These are phyloP conservation scores for Microbotryum lychnidis-dioicae DNA, from an alignment of 1,284 basidiomycete genomes.

Conservation along the genomic window DNA sequence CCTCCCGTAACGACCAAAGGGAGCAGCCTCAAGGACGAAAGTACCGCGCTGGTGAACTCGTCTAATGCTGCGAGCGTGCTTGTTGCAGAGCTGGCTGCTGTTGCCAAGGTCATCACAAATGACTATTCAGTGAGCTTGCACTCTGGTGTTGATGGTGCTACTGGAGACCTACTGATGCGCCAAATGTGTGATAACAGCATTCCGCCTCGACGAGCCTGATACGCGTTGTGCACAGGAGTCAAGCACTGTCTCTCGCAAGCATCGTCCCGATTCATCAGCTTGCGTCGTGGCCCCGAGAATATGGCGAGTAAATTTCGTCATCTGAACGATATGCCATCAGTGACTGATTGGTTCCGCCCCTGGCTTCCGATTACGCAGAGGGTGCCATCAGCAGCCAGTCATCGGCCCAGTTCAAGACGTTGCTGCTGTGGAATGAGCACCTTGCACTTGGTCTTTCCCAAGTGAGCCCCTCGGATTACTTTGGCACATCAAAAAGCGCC, in stretches of 20 bases:
- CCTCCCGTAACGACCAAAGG: too few species aligned
- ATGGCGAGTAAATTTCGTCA: too few species aligned
- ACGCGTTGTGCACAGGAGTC: conserved; percentile 13
- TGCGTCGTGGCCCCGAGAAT: conserved; percentile 7
- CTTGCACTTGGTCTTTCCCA: conserved; percentile 19
- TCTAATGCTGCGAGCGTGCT: conserved; percentile 18
- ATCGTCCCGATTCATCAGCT: conserved; percentile 23
- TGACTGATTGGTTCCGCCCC: too few species aligned
- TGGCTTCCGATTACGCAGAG: neutral
- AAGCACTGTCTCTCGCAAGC: conserved; percentile 11
- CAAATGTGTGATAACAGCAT: neutral
- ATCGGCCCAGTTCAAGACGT: conserved; percentile 16
- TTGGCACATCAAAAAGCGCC: neutral
- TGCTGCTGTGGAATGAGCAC: conserved; percentile 15
- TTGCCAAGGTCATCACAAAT: conserved; percentile 5
- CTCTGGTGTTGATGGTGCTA: too few species aligned
- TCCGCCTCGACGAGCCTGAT: conserved; percentile 9
- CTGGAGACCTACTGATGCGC: neutral
- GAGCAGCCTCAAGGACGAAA: too few species aligned
- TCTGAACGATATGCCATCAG: too few species aligned
- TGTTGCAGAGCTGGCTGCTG: conserved; percentile 18
- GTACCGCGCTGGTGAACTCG: conserved; percentile 1
- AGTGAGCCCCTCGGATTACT: neutral
- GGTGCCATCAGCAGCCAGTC: neutral
- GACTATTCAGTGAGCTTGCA: conserved; percentile 1